These are phyloP conservation scores for Cairneyella variabilis DNA, from an alignment of 495 filamentous ascomycete genomes.

Conservation along the genomic window DNA sequence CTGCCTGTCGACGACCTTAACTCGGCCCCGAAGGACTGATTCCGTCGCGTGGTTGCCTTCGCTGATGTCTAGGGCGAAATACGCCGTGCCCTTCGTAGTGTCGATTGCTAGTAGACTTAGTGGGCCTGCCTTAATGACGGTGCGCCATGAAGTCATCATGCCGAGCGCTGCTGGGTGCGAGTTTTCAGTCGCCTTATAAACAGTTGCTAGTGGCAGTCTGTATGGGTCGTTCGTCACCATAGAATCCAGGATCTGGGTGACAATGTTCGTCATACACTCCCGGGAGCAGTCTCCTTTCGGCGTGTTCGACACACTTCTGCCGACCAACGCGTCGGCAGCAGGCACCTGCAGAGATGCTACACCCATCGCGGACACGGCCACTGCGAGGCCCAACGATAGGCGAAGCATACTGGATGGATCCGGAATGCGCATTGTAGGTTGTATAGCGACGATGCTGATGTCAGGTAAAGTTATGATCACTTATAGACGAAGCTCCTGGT, in stretches of 20 bases:
- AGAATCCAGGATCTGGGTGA: constrained; percentile 26
- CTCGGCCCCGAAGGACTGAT: constrained; percentile 25
- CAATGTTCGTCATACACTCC: constrained; percentile 25
- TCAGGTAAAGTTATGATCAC: too few species aligned
- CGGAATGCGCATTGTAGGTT: too few species aligned
- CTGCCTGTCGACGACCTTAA: constrained; percentile 21
- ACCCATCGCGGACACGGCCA: background rate
- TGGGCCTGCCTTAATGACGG: constrained; percentile 18
- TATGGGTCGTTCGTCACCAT: constrained; percentile 23
- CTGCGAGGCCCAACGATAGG: background rate
- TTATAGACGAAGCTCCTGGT: too few species aligned
- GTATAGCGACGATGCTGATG: too few species aligned
- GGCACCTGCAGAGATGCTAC: background rate
- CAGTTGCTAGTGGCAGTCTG: constrained; percentile 25
- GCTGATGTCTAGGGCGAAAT: constrained; percentile 23
- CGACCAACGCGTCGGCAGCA: background rate
- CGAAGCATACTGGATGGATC: too few species aligned
- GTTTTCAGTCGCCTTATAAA: constrained; percentile 29
- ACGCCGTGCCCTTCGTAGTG: constrained; percentile 22
- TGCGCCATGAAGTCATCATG: constrained; percentile 29
- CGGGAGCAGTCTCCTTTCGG: background rate
- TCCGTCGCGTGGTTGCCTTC: constrained; percentile 24
- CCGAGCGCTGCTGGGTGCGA: constrained; percentile 29
- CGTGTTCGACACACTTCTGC: background rate
- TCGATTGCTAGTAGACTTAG: constrained; percentile 17